A percentile compares a stretch with the other conserved stretches of the same genome.
Evolutionary conservation across 108 stramenopile genomes (phyloP).

Genomic region (Skeletonema costatum): DNA sequence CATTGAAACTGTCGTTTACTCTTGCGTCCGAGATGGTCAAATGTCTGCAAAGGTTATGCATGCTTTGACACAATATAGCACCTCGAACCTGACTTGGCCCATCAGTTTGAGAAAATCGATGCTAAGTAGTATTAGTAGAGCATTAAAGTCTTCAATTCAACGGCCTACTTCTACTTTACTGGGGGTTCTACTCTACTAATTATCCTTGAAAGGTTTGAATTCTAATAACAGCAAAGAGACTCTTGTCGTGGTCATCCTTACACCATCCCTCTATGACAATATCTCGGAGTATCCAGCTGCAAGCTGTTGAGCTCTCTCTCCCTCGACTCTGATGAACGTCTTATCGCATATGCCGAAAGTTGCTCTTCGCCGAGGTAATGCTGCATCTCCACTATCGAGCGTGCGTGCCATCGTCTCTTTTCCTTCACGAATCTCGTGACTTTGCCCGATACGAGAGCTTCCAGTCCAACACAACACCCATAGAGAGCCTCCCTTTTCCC

Average conservation of each 20-base stretch:
- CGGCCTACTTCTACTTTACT: not conserved
- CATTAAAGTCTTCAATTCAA: not conserved
- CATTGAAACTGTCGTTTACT: conserved; percentile 1
- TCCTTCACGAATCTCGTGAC: not conserved
- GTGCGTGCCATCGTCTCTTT: not conserved
- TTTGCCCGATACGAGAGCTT: not conserved
- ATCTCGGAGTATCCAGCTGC: not conserved
- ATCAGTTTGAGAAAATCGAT: not conserved
- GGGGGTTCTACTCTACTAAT: no score
- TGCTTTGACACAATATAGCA: not conserved
- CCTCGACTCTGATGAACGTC: not conserved
- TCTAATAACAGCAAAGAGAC: not conserved
- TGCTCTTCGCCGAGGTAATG: not conserved
- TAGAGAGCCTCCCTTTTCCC: not conserved
- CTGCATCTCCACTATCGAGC: not conserved
- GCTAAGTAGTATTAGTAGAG: not conserved
- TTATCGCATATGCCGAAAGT: not conserved
- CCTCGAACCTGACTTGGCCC: not conserved
- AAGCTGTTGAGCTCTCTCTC: not conserved
- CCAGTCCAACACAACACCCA: not conserved
- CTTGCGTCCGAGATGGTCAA: conserved; percentile 1
- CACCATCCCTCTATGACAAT: not conserved
- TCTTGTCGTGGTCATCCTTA: not conserved
- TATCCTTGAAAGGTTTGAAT: no score
- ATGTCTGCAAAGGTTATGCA: not conserved